Evolutionary conservation across 805 yeast genomes (phyloP), one percentile per base, ranked within the genome.

Genomic region (Candida awuae): DNA sequence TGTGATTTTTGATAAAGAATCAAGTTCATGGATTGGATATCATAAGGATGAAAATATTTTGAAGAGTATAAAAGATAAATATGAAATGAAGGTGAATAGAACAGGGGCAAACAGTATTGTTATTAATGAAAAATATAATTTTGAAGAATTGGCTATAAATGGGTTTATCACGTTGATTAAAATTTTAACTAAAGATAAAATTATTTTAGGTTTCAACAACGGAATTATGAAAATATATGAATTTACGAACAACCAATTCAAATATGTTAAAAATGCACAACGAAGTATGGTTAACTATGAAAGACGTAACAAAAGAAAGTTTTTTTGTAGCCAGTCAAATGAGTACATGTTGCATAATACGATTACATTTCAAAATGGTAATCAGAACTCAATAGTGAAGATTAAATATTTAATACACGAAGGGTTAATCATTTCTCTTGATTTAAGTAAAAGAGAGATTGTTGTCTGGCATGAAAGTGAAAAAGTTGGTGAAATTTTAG

Each of bases 281-380:
- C 53, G 58, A 16, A 42, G 47, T 17, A 30, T 46, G 12, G 30
- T 46, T 9, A 31, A 35, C 6, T 30, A 37, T 25, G 37, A 38
- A 4, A 23, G 19, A 15, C 32, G 54, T 28, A 13, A 62, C 0
- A 65, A 84, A 4, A 59, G 51, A 13, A 63, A 65, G n/a, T n/a
- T n/a, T n/a, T n/a, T n/a, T n/a, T n/a, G n/a, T n/a, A n/a, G n/a
- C n/a, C n/a, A 25, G 6, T 9, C 6, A 25, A 25, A 70, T 3
- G 62, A 80, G 8, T 44, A 80, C 10, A 71, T 80, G 43, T 55
- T 74, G 18, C 86, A 81, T 52, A 48, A 39, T 0, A 61, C 54
- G 8, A 90, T 94, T 1, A 55, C 55, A 2, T 72, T 77, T 2
- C 67, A 68, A 15, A 45, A 77, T 4, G 84, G 94, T 90, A 85